Evolutionary conservation across 768 basidiomycete species (phyloP).

Genomic region (Termitomyces sp.): DNA sequence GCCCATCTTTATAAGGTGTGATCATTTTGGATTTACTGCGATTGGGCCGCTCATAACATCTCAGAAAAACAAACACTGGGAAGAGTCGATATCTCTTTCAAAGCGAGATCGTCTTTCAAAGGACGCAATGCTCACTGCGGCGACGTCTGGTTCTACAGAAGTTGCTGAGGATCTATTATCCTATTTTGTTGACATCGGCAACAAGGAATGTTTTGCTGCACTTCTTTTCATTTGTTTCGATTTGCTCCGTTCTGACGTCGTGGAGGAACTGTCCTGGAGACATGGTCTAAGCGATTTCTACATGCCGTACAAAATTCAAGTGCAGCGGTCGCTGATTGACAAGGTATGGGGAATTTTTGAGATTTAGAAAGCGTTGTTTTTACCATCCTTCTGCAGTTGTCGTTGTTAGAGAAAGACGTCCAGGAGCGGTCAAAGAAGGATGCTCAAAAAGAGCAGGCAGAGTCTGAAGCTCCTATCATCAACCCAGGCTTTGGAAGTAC

Average conservation of each 20-base stretch:
- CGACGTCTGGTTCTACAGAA: conserved; percentile 76
- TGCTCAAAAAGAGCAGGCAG: conserved; percentile 81
- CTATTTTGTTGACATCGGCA: conserved; percentile 98
- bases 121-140: conserved; percentile 92
- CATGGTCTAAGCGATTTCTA: conserved; percentile 95
- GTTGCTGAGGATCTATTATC: conserved; percentile 92
- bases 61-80: conserved; percentile 94
- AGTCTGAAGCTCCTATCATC: conserved; percentile 83
- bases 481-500: conserved; percentile 65
- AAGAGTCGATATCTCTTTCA: conserved; percentile 90
- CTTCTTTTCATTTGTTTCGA: conserved; percentile 92
- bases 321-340: conserved; percentile 71
- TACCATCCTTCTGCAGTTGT: conserved; percentile 38
- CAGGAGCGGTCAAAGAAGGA: conserved; percentile 86
- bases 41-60: not conserved
- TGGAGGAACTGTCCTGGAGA: conserved; percentile 95
- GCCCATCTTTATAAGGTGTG: conserved; percentile 93
- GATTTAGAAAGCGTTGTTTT: not conserved
- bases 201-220: conserved; percentile 96
- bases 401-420: conserved; percentile 82
- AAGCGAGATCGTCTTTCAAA: conserved; percentile 98
- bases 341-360: conserved; percentile 38
- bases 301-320: conserved; percentile 94
- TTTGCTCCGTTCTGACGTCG: conserved; percentile 86
- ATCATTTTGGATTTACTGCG: conserved; percentile 2